Percentiles rank a stretch among this genome's conserved stretches.
Evolutionary conservation across 2,329 filamentous ascomycete genomes (phyloP).

Genomic region (Aureobasidium pullulans): DNA sequence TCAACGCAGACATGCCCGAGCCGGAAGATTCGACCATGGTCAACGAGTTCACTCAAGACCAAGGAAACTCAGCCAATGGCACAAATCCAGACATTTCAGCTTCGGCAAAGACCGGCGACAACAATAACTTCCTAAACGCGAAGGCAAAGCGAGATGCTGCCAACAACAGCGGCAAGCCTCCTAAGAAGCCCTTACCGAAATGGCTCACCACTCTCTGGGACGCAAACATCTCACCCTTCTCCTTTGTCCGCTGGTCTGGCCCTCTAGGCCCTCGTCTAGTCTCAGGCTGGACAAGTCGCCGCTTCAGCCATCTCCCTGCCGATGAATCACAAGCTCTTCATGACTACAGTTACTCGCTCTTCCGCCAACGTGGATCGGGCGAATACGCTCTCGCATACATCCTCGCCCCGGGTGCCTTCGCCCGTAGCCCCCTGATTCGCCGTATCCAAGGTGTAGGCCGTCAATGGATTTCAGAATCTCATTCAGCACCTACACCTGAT

Average conservation of each 20-base stretch:
- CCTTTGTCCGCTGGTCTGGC: slow-evolving; percentile 76
- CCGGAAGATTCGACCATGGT: slow-evolving; percentile 63
- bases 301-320: slow-evolving; percentile 79
- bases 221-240: slow-evolving; percentile 92
- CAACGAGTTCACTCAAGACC: slow-evolving; percentile 74
- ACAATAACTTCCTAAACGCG: slow-evolving; percentile 50
- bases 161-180: slow-evolving; percentile 32
- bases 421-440: slow-evolving; percentile 77
- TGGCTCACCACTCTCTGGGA: slow-evolving; percentile 97
- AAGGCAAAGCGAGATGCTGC: slow-evolving; percentile 31
- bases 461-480: slow-evolving; percentile 43
- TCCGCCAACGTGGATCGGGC: slow-evolving; percentile 83
- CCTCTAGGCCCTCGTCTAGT: slow-evolving; percentile 87
- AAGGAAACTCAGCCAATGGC: slow-evolving; percentile 42
- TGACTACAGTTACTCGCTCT: slow-evolving; percentile 89
- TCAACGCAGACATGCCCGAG: slow-evolving; percentile 72
- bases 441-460: slow-evolving; percentile 80
- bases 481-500: slow-evolving; percentile 23
- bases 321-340: slow-evolving; percentile 80
- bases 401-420: slow-evolving; percentile 87
- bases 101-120: slow-evolving; percentile 28
- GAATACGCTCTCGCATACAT: slow-evolving; percentile 92
- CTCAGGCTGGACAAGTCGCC: slow-evolving; percentile 86
- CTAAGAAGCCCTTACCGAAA: slow-evolving; percentile 60
- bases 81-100: slow-evolving; percentile 5